phyloP scores from a whole-genome alignment of 169 alveolate genomes.

The Plasmodium gallinaceum region DNA sequence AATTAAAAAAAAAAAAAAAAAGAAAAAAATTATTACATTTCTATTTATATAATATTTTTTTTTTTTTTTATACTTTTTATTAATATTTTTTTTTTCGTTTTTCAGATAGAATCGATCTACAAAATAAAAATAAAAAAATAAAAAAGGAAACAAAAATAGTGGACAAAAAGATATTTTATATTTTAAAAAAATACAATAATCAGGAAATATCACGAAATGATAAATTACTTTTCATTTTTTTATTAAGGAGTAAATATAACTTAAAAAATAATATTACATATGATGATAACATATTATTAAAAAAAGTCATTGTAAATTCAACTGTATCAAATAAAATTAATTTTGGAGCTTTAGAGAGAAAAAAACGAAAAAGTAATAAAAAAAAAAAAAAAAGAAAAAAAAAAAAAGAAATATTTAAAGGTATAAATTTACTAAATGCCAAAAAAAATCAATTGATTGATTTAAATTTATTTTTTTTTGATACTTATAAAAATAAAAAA shows the following conservation, averaged over 20 bases:
- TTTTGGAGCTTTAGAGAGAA: conserved; percentile 9
- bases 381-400: background rate
- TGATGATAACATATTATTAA: conserved; percentile 64
- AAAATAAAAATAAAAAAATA: background rate
- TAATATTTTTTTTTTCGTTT: background rate
- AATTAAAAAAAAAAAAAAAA: background rate
- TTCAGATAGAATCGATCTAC: conserved; percentile 10
- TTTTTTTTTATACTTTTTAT: background rate
- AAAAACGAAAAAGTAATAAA: background rate
- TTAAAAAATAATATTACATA: background rate
- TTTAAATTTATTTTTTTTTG: conserved; percentile 4
- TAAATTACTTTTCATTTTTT: conserved; percentile 21
- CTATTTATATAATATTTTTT: background rate
- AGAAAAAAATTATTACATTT: background rate
- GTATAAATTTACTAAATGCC: conserved; percentile 2
- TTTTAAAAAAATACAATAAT: conserved; percentile 24
- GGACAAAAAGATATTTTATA: conserved; percentile 5
- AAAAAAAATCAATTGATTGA: conserved; percentile 12
- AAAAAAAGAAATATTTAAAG: background rate
- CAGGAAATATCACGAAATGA: conserved; percentile 15
- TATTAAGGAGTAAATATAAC: conserved; percentile 25
- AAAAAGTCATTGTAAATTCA: background rate
- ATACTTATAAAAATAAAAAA: background rate
- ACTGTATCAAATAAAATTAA: background rate
- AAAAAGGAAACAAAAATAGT: background rate